phyloP scores from a whole-genome alignment of 768 basidiomycete genomes.

The Lactarius indigo region DNA sequence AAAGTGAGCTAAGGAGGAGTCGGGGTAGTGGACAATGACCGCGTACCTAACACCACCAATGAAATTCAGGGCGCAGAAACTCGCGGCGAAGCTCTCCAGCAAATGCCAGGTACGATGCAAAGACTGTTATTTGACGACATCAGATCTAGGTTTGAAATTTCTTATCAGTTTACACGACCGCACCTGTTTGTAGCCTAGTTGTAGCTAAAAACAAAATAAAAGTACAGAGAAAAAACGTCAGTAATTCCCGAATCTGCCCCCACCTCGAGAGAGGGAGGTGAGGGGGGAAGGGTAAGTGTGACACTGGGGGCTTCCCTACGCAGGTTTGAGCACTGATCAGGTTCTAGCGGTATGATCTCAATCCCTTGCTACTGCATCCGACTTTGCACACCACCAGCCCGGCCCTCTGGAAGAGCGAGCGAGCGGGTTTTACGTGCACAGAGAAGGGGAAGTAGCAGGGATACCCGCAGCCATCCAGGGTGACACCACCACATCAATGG shows the following conservation, averaged over 20 bases:
- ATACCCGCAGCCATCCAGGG: slow-evolving; percentile 93
- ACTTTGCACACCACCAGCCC: slow-evolving; percentile 30
- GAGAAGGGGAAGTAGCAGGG: slow-evolving; percentile 36
- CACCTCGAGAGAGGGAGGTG: slow-evolving; percentile 38
- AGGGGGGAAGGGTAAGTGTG: slow-evolving; percentile 41
- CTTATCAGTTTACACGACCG: slow-evolving; percentile 16
- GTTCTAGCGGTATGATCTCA: slow-evolving; percentile 98
- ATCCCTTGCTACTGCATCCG: slow-evolving; percentile 49
- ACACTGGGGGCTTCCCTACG: slow-evolving; percentile 95
- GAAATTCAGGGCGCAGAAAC: slow-evolving; percentile 87
- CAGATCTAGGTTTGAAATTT: background rate
- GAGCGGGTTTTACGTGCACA: slow-evolving; percentile 29
- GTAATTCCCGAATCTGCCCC: slow-evolving; percentile 40
- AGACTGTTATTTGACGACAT: slow-evolving; percentile 45
- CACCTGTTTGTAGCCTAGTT: slow-evolving; percentile 80
- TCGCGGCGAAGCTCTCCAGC: slow-evolving; percentile 82
- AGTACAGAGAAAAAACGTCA: slow-evolving; percentile 41
- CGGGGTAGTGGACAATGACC: background rate
- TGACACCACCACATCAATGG: slow-evolving; percentile 47
- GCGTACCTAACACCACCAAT: slow-evolving; percentile 73
- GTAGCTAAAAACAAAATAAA: slow-evolving; percentile 42
- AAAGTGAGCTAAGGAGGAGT: slow-evolving; percentile 18
- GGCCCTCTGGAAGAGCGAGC: slow-evolving; percentile 22
- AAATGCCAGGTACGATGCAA: slow-evolving; percentile 84
- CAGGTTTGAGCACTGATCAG: slow-evolving; percentile 97